phyloP scores from a whole-genome alignment of 768 basidiomycete genomes.

The Gloeostereum incarnatum region DNA sequence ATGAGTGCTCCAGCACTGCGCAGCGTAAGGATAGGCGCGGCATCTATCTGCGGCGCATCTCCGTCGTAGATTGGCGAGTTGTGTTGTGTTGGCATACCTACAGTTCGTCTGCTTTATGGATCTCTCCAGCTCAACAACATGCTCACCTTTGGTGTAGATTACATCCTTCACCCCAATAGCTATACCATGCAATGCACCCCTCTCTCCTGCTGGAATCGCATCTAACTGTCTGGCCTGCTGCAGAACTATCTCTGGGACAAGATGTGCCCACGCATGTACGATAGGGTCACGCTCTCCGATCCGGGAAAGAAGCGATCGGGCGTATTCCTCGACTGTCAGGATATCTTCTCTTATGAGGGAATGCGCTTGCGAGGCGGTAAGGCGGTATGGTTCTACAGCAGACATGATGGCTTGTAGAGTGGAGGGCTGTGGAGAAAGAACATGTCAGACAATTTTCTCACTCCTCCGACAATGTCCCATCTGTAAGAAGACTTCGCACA shows the following conservation, averaged over 20 bases:
- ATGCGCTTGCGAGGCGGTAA: no score
- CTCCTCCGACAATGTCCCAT: no score
- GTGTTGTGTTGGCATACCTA: conserved; percentile 12
- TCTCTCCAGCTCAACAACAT: not conserved
- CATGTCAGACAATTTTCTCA: no score
- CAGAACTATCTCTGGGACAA: conserved; percentile 8
- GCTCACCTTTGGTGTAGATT: conserved; percentile 7
- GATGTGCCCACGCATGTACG: no score
- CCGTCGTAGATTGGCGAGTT: conserved; percentile 10
- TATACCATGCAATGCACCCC: conserved; percentile 10
- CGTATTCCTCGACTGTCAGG: no score
- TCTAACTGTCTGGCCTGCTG: conserved; percentile 10
- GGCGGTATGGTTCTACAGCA: no score
- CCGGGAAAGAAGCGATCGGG: no score
- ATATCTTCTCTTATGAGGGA: no score
- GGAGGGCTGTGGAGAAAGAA: no score
- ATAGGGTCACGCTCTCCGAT: no score
- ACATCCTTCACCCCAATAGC: conserved; percentile 12
- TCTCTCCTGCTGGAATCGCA: conserved; percentile 4
- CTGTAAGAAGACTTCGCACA: no score
- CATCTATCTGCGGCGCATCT: conserved; percentile 7
- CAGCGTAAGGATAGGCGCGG: conserved; percentile 8
- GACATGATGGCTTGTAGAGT: no score
- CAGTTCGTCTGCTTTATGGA: not conserved
- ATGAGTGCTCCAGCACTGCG: conserved; percentile 10